Percentiles rank a stretch among this genome's conserved stretches.
phyloP scores from a whole-genome alignment of 768 basidiomycete species.

The Termitomyces sp. region DNA sequence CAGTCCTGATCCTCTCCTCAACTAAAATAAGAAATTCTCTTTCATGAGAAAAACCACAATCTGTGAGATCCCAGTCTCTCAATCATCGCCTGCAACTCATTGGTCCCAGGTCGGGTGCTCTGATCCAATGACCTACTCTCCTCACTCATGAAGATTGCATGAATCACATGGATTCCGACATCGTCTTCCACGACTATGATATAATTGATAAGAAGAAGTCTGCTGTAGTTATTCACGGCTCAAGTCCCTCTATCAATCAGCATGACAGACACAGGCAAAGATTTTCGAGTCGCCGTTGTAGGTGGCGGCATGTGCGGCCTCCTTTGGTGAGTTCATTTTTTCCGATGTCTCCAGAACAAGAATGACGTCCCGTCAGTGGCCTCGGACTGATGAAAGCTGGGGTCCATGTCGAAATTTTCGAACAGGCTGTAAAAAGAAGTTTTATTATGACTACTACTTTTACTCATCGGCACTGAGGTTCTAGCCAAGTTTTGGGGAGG shows the following conservation, averaged over 20 bases:
- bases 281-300: slow-evolving; percentile 48
- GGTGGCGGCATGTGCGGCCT: slow-evolving; percentile 57
- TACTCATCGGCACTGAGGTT: background rate
- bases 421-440: slow-evolving; percentile 37
- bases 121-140: background rate
- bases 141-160: too few relatives aligned
- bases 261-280: slow-evolving; percentile 22
- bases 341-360: background rate
- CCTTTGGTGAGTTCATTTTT: slow-evolving; percentile 26
- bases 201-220: too few relatives aligned
- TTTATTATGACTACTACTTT: background rate
- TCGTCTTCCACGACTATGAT: background rate
- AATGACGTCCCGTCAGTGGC: slow-evolving; percentile 24
- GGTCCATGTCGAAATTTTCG: slow-evolving; percentile 45
- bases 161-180: background rate
- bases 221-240: too few relatives aligned
- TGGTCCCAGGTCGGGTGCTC: background rate
- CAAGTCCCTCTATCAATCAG: background rate
- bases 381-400: slow-evolving; percentile 39
- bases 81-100: too few relatives aligned
- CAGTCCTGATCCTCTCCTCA: too few relatives aligned
- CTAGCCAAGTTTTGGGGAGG: slow-evolving; percentile 45
- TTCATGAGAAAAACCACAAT: background rate
- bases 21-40: background rate
- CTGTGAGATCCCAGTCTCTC: background rate